Percentiles rank a stretch among this genome's conserved stretches.
Evolutionary conservation across 352 stramenopile species (phyloP).

Genomic region (Pythium dissimile): DNA sequence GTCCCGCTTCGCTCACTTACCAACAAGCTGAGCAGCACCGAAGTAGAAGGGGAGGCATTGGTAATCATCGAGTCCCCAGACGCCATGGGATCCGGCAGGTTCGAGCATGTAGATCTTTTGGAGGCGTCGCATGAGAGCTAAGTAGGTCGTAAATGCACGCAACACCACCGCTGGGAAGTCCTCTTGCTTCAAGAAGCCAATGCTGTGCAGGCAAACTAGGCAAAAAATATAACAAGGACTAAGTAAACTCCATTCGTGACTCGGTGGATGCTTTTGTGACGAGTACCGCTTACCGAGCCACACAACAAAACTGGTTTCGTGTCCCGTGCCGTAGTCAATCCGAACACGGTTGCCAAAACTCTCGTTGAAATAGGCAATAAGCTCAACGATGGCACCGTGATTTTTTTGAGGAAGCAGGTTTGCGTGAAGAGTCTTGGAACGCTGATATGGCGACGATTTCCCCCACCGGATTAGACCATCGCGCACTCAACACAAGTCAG

Average conservation of each 20-base stretch:
- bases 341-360: constrained; percentile 96
- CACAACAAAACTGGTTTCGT: constrained; percentile 97
- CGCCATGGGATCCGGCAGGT: constrained; percentile 97
- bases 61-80: constrained; percentile 99
- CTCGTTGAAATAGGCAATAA: constrained; percentile 93
- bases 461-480: background rate
- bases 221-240: background rate
- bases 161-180: constrained; percentile 88
- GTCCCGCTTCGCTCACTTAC: constrained; percentile 11
- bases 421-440: constrained; percentile 52
- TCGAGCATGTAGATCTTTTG: constrained; percentile 98
- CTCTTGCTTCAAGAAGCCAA: constrained; percentile 84
- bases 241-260: constrained; percentile 19
- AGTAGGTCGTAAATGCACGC: constrained; percentile 91
- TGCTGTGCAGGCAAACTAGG: constrained; percentile 81
- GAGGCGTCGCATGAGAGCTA: constrained; percentile 91
- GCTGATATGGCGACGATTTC: constrained; percentile 29
- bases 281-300: constrained; percentile 68
- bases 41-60: constrained; percentile 98
- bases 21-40: constrained; percentile 93
- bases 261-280: background rate
- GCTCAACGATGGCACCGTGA: constrained; percentile 83
- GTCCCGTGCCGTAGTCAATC: constrained; percentile 98
- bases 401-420: constrained; percentile 50
- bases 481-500: background rate